A percentile compares a stretch with the other conserved stretches of the same genome.
Conservation (phyloP, 2,329 filamentous ascomycete genomes). For the Botrytis fabae region DNA sequence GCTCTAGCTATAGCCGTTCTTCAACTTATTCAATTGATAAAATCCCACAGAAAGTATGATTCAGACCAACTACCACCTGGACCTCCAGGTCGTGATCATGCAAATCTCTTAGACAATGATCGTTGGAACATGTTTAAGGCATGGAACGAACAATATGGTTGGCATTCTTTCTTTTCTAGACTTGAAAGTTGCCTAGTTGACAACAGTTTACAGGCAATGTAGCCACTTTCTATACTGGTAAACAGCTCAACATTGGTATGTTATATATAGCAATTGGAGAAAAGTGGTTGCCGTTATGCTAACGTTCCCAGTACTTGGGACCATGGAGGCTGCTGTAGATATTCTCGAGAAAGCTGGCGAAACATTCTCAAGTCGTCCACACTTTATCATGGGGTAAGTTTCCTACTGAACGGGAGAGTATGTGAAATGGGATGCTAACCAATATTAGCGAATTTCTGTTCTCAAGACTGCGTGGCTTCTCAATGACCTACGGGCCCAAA, state of each 20-base stretch:
- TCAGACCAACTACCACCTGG: neutral
- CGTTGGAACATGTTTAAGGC: slow-evolving; percentile 2
- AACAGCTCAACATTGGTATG: neutral
- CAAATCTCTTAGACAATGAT: neutral
- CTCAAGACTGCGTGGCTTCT: slow-evolving; percentile 5
- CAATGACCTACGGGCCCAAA: slow-evolving; percentile 5
- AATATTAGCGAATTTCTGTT: neutral
- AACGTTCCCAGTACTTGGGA: neutral
- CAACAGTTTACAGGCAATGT: neutral
- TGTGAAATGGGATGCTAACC: neutral
- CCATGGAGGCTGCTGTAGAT: neutral
- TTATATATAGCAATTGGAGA: neutral
- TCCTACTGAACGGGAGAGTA: neutral
- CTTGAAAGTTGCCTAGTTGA: neutral
- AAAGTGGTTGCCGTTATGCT: neutral
- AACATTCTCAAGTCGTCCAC: neutral
- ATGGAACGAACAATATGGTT: slow-evolving; percentile 7
- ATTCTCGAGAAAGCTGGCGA: slow-evolving; percentile 1
- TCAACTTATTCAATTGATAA: neutral
- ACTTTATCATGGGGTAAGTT: neutral
- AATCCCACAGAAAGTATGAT: neutral
- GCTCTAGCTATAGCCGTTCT: neutral
- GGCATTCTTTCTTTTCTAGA: neutral
- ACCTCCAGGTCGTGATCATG: slow-evolving; percentile 2
- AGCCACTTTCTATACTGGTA: neutral